phyloP scores from a whole-genome alignment of 1,284 basidiomycete genomes.

The Irpex lacteus region DNA sequence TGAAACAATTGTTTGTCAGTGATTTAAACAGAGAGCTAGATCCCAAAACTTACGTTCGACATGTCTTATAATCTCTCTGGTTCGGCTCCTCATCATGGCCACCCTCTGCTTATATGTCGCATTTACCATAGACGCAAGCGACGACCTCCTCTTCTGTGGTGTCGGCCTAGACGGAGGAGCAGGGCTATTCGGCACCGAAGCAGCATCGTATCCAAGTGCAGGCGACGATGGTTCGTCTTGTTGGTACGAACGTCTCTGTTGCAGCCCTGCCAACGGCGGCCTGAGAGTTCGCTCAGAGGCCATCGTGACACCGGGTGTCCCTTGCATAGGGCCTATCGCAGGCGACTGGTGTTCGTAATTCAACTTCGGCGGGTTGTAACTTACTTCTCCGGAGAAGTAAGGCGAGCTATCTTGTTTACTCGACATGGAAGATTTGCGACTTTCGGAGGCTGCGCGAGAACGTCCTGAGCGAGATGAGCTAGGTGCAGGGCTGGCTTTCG shows the following conservation, averaged over 20 bases:
- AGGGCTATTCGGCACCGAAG: neutral
- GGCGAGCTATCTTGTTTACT: neutral
- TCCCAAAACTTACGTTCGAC: constrained; percentile 30
- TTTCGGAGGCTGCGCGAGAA: neutral
- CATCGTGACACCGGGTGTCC: neutral
- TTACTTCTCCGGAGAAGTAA: neutral
- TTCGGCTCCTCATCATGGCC: constrained; percentile 17
- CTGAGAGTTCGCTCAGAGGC: neutral
- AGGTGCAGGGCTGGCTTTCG: neutral
- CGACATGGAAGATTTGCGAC: neutral
- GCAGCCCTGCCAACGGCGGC: neutral
- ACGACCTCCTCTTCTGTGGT: neutral
- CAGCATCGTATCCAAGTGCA: neutral
- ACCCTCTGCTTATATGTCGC: constrained; percentile 17
- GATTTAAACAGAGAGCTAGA: neutral
- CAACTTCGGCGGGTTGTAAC: neutral
- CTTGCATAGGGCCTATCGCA: neutral
- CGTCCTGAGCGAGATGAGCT: neutral
- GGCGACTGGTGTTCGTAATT: neutral
- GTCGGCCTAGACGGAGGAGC: neutral
- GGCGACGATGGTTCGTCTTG: neutral
- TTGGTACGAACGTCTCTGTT: neutral
- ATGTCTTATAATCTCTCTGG: constrained; percentile 30
- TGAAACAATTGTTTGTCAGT: constrained; percentile 25
- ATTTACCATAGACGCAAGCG: neutral